Evolutionary conservation across 192 early-diverging fungal species (phyloP), one percentile per base, ranked within the genome.

Genomic region (Coemansia sp.): DNA sequence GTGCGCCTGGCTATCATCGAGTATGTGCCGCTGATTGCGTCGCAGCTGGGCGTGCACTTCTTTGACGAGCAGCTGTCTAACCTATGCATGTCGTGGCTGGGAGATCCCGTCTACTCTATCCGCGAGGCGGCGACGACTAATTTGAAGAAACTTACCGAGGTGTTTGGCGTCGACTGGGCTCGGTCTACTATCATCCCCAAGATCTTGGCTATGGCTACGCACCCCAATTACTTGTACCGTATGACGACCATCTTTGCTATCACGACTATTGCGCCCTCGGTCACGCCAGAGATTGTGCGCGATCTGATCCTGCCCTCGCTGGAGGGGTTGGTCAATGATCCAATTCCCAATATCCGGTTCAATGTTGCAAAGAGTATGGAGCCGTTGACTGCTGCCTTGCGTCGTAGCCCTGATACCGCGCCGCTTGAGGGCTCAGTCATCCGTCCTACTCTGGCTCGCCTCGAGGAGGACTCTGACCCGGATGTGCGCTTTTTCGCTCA

Each of bases 271-370:
- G 90, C 95, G 47, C 91, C 91, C 27, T 94, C 92, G 31, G 89
- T 96, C 51, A 92, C 93, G 20, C 87, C 91, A 41, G 92, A 97
- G 74, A 91, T 98, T 36, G 89, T 98, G 57, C 91, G 91, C 67
- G 94, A 95, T 61, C 86, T 89, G 70, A 93, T 98, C 63, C 72
- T 99, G 64, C 98, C 98, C 13, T 91, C 94, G 10, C 88, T 97
- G 51, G 89, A 88, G 65, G 88, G 79, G 54, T 89, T 98, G 59
- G 90, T 93, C 38, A 87, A 88, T 15, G 98, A 99, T 76, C 94
- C 95, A 12, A 98, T 99, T 66, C 98, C 98, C 66, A 99, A 99
- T 79, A 99, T 99, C 74, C 92, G 98, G 41, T 99, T 99, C 89
- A 99, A 98, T 67, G 97, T 98, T 13, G 96, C 96, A 47, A 99